Evolutionary conservation across 352 stramenopile species (phyloP), one percentile per base, ranked within the genome.

Genomic region (Aphanomyces euteiches): DNA sequence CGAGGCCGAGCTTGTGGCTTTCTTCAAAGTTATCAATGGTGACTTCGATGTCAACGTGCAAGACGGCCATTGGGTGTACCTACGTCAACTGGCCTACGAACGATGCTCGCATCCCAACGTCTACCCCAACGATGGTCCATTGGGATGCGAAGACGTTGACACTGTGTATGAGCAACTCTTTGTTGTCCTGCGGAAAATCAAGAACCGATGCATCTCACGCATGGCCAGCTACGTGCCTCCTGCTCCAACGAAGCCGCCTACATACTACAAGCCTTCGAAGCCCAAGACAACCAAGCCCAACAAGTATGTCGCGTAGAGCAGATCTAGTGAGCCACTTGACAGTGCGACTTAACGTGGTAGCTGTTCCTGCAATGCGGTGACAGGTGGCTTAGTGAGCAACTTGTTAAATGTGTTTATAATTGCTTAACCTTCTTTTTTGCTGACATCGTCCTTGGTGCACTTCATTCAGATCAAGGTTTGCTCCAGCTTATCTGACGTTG

Each of bases 1-100:
- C 36, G 63, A 69, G 19, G 47, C 56, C 13, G 63, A 69, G 28
- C 54, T 69, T n/a, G 63, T 69, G 13, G 10, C 40, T 5, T 69
- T 69, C 50, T 69, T 58, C 41, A 43, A 61, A 17, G 39, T 39
- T 4, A 69, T 69, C 50, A 57, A 69, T 37, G 63, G 63, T 39
- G 34, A 34, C 3, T 69, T 69, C 36, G 63, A 69, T 37, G 10
- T 47, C 15, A 60, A 4, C 3, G 63, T 60, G 28, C 63, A 69
- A 60, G 63, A 60, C 37, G 63, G 41, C 5, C 63, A 69, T 39
- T 58, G 54, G 21, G 12, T 69, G 15, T 69, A 56, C 63, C 45
- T 69, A 13, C 63, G 63, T 28, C 63, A 47, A 13, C 15, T 69
- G 37, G 63, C 63, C 8, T 59, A 69, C 50, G 63, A 69, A 41